Evolutionary conservation across 495 filamentous ascomycete species (phyloP), one percentile per base, ranked within the genome.

Genomic region (Daldinia loculata): DNA sequence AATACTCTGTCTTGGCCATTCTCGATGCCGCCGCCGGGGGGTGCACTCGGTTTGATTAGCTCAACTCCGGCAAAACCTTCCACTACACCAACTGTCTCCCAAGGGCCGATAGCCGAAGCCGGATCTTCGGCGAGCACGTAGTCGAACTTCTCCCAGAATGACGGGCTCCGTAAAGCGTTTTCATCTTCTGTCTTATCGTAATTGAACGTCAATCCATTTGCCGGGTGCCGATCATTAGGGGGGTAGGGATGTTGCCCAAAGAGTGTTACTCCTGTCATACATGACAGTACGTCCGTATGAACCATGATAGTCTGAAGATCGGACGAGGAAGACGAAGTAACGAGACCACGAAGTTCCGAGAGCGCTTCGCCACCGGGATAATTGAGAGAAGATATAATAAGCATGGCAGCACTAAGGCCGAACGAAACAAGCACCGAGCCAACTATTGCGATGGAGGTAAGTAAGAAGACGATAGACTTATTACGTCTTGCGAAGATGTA

Each of bases 231-330:
- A 8, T 70, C 61, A 26, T 53, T 58, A 17, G 71, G 78, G 34
- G 53, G 62, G 62, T 68, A 41, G 32, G 71, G 71, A 45, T 77
- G 70, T 69, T 93, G 86, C 15, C 92, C 84, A 75, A 99, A 99
- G 8, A 94, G 87, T 0, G 95, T 97, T 12, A 97, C 88, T 55
- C 95, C 95, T 29, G 95, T 98, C 87, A 97, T 97, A 78, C 93
- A 98, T 22, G 91, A 89, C 4, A 95, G 80, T 34, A 95, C 95
- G 62, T 95, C 94, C 56, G 96, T 87, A 75, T 98, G 92, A 38
- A 96, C 85, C 22, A 80, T 71, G 14, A 83, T 76, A 17, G 74
- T 66, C 39, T 71, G 61, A 19, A 75, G 60, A 32, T 65, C 59
- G 51, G 85, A 81, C 7, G 74, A 71, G 19, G 76, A 71, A 39